Percentiles rank a stretch among this genome's conserved stretches.
These are phyloP conservation scores for Hyphodiscus hymeniophilus DNA, from an alignment of 495 filamentous ascomycete genomes.

Conservation along the genomic window DNA sequence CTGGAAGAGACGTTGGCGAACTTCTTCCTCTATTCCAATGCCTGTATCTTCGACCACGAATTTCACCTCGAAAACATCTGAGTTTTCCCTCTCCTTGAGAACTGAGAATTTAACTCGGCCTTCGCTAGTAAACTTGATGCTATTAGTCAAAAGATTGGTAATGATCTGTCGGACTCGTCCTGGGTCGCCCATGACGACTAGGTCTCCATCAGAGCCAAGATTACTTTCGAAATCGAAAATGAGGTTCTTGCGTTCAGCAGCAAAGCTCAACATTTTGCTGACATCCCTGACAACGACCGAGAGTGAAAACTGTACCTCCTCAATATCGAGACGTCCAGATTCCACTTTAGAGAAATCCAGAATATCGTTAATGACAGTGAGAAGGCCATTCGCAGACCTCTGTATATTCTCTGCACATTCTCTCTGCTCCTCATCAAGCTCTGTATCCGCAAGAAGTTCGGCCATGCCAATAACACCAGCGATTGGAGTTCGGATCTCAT, in stretches of 20 bases:
- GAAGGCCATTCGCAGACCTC: constrained; percentile 69
- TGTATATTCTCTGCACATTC: constrained; percentile 75
- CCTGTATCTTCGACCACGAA: constrained; percentile 73
- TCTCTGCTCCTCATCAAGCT: constrained; percentile 55
- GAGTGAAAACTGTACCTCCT: constrained; percentile 72
- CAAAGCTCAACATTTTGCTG: constrained; percentile 52
- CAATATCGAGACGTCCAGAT: constrained; percentile 63
- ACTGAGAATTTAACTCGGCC: constrained; percentile 56
- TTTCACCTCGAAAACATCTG: constrained; percentile 39
- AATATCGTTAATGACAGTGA: constrained; percentile 87
- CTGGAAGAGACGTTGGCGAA: constrained; percentile 65
- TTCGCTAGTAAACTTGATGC: constrained; percentile 76
- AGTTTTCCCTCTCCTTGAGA: constrained; percentile 36
- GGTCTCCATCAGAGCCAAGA: constrained; percentile 28
- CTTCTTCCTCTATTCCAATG: constrained; percentile 74
- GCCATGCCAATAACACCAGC: constrained; percentile 68
- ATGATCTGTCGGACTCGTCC: constrained; percentile 74
- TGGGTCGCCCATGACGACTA: constrained; percentile 63
- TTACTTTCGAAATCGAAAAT: constrained; percentile 43
- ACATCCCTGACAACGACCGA: constrained; percentile 60
- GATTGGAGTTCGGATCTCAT: constrained; percentile 73
- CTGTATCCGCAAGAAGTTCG: constrained; percentile 60
- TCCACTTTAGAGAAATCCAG: constrained; percentile 85
- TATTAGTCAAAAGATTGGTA: constrained; percentile 81
- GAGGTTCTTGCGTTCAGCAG: constrained; percentile 50